Percentiles rank a stretch among this genome's conserved stretches.
Evolutionary conservation across 1,139 yeast genomes (phyloP).

Genomic region (Candida albicans): DNA sequence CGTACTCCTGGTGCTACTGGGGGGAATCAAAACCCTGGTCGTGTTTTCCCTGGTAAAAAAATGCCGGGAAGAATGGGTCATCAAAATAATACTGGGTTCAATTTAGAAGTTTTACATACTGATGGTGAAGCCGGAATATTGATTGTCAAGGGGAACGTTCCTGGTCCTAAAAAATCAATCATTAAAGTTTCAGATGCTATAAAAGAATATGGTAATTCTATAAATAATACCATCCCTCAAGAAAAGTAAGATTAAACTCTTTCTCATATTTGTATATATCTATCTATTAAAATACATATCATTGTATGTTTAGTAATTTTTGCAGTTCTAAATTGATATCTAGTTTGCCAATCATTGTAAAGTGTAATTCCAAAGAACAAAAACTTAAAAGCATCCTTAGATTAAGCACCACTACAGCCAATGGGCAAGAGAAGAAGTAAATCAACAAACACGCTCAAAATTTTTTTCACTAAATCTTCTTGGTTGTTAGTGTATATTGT

Average conservation of each 20-base stretch:
- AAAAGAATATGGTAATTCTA: constrained; percentile 41
- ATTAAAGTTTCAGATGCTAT: constrained; percentile 79
- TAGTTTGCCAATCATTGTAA: too few relatives aligned
- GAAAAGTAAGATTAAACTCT: not conserved
- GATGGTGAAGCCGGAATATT: constrained; percentile 81
- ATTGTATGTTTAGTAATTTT: too few relatives aligned
- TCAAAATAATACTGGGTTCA: constrained; percentile 69
- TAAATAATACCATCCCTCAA: constrained; percentile 13
- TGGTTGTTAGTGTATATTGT: too few relatives aligned
- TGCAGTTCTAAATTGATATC: too few relatives aligned
- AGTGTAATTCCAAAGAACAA: too few relatives aligned
- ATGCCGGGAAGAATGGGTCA: constrained; percentile 99
- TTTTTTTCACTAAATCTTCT: too few relatives aligned
- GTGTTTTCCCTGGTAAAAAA: constrained; percentile 94
- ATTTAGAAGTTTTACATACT: constrained; percentile 72
- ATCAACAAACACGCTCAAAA: too few relatives aligned
- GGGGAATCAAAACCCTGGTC: constrained; percentile 91
- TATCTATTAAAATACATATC: not conserved
- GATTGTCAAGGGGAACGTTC: constrained; percentile 84
- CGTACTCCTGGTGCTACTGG: constrained; percentile 98
- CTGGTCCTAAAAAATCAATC: constrained; percentile 81
- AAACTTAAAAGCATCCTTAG: too few relatives aligned
- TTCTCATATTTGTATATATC: constrained; percentile 1
- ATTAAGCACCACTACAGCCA: too few relatives aligned
- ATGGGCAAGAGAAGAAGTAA: too few relatives aligned